phyloP scores from a whole-genome alignment of 495 filamentous ascomycete genomes.

The Penicillium bovifimosum region DNA sequence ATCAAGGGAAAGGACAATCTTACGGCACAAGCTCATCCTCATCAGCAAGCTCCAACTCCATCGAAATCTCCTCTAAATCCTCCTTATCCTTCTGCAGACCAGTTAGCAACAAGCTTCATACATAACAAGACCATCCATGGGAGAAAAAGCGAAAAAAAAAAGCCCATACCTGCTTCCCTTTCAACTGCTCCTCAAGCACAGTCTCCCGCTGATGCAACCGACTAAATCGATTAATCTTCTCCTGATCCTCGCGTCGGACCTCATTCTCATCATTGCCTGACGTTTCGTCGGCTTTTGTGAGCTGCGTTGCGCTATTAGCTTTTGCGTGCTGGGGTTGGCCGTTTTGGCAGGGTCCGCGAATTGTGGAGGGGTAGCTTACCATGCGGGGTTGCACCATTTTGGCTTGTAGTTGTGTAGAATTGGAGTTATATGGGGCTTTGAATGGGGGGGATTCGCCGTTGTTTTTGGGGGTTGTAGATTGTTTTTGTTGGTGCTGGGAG shows the following conservation, averaged over 20 bases:
- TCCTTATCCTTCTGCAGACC: constrained; percentile 87
- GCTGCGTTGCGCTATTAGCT: constrained; percentile 45
- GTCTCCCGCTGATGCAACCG: constrained; percentile 83
- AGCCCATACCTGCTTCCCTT: constrained; percentile 65
- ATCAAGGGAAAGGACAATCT: constrained; percentile 16
- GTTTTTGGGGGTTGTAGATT: background rate
- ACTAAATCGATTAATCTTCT: constrained; percentile 98
- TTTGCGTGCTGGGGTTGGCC: background rate
- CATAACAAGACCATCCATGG: background rate
- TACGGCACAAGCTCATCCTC: constrained; percentile 92
- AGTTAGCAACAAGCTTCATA: background rate
- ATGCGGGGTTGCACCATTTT: constrained; percentile 44
- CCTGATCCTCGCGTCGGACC: constrained; percentile 92
- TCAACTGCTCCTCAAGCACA: constrained; percentile 72
- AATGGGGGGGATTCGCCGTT: background rate
- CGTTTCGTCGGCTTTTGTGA: constrained; percentile 86
- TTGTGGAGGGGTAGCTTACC: constrained; percentile 21
- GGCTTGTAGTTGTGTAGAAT: background rate
- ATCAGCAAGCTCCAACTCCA: constrained; percentile 88
- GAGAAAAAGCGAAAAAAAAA: background rate
- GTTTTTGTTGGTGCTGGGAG: constrained; percentile 2
- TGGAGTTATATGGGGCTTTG: constrained; percentile 1
- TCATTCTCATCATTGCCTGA: constrained; percentile 69
- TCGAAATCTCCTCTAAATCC: constrained; percentile 87
- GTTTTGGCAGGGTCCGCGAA: constrained; percentile 4